phyloP scores from a whole-genome alignment of 1,284 basidiomycete species.

The Leccinum pallidistipes region DNA sequence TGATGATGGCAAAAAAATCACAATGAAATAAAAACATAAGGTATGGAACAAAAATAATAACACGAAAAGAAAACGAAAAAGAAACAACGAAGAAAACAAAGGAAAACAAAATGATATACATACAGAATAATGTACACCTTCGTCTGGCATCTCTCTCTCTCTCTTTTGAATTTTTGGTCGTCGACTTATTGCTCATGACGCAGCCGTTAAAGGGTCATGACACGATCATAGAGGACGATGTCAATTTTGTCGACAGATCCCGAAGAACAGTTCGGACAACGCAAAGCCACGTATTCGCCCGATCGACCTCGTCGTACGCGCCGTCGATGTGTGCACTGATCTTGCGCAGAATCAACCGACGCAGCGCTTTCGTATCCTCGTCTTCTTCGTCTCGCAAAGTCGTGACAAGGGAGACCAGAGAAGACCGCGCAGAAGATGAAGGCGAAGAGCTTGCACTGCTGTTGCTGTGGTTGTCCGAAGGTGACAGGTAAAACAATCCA shows the following conservation, averaged over 20 bases:
- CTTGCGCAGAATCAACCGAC: slow-evolving; percentile 60
- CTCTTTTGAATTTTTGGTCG: not conserved
- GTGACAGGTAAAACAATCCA: slow-evolving; percentile 40
- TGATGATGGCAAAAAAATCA: not conserved
- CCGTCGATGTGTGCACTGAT: slow-evolving; percentile 56
- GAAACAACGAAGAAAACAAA: not conserved
- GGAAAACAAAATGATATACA: slow-evolving; percentile 26
- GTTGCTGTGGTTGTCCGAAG: slow-evolving; percentile 12
- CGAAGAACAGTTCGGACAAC: slow-evolving; percentile 62
- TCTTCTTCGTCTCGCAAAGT: slow-evolving; percentile 48
- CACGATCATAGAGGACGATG: slow-evolving; percentile 31
- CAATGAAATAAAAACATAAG: not conserved
- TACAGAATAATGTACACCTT: slow-evolving; percentile 36
- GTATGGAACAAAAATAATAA: not conserved
- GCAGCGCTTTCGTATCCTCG: slow-evolving; percentile 57
- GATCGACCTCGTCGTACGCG: slow-evolving; percentile 65
- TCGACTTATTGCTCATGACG: slow-evolving; percentile 12
- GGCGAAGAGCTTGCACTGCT: slow-evolving; percentile 35
- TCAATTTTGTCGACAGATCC: slow-evolving; percentile 52
- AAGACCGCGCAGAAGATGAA: slow-evolving; percentile 42
- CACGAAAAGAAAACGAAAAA: slow-evolving; percentile 5
- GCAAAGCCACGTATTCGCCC: slow-evolving; percentile 54
- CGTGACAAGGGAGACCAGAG: slow-evolving; percentile 37
- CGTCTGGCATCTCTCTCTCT: not conserved
- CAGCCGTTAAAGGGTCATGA: not conserved